A percentile compares a stretch with the other conserved stretches of the same genome.
These are phyloP conservation scores for Suillus weaverae DNA, from an alignment of 768 basidiomycete species.

Conservation along the genomic window DNA sequence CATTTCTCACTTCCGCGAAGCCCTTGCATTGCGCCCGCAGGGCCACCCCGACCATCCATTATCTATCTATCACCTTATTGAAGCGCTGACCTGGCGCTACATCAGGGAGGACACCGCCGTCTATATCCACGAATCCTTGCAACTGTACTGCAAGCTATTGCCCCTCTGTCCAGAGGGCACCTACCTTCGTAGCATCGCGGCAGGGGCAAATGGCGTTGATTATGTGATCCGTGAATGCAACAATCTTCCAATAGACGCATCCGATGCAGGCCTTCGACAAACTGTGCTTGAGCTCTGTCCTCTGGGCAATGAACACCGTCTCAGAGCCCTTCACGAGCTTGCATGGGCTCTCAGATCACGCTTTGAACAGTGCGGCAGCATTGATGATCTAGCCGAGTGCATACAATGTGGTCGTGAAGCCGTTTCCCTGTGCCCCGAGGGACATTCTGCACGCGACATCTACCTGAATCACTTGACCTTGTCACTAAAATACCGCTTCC, in stretches of 20 bases:
- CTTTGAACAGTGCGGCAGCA: background rate
- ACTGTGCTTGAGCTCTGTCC: background rate
- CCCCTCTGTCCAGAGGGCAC: background rate
- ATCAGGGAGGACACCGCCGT: background rate
- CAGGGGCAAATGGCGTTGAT: background rate
- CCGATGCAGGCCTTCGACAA: background rate
- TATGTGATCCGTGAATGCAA: background rate
- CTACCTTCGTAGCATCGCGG: background rate
- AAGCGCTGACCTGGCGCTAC: background rate
- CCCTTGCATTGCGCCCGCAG: background rate
- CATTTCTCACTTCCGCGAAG: background rate
- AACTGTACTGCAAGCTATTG: background rate
- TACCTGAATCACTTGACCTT: background rate
- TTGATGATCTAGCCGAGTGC: background rate
- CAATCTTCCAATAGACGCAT: background rate
- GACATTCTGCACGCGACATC: background rate
- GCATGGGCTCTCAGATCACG: background rate
- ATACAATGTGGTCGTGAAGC: background rate
- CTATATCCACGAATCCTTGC: background rate
- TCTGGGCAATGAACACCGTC: background rate
- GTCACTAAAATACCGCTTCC: accelerated
- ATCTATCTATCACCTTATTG: background rate
- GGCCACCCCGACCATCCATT: background rate
- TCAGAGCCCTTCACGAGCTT: background rate
- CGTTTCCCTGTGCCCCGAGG: background rate